A percentile compares a stretch with the other conserved stretches of the same genome.
phyloP scores from a whole-genome alignment of 805 yeast species.

The Cephaloascus albidus region DNA sequence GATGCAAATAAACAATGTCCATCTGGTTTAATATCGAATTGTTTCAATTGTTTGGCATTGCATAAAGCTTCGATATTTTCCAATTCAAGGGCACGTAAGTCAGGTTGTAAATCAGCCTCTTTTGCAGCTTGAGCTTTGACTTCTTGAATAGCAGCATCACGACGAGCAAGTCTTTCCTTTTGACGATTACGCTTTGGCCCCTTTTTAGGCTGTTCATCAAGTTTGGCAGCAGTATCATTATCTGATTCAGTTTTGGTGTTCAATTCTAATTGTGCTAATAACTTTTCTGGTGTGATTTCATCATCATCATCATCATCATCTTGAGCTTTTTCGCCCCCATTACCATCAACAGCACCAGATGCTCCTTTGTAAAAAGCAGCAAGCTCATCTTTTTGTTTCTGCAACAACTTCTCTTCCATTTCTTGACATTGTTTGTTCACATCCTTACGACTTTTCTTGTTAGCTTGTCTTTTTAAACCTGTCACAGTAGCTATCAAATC shows the following conservation, averaged over 20 bases:
- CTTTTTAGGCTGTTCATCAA: conserved; percentile 15
- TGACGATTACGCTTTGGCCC: conserved; percentile 69
- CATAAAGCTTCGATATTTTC: conserved; percentile 54
- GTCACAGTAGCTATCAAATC: conserved; percentile 63
- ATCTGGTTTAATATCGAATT: conserved; percentile 75
- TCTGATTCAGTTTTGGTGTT: conserved; percentile 14
- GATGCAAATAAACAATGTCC: conserved; percentile 93
- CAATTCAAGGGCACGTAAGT: conserved; percentile 63
- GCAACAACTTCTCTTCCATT: conserved; percentile 46
- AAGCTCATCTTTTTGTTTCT: conserved; percentile 47
- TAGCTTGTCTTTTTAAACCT: conserved; percentile 74
- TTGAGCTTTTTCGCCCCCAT: conserved; percentile 8
- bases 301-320: conserved; percentile 28
- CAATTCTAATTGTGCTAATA: conserved; percentile 50
- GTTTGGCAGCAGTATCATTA: conserved; percentile 2
- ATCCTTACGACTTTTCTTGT: conserved; percentile 67
- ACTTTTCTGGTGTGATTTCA: conserved; percentile 56
- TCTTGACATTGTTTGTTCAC: conserved; percentile 50
- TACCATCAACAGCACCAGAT: conserved; percentile 11
- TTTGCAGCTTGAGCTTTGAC: conserved; percentile 56
- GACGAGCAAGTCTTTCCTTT: conserved; percentile 69
- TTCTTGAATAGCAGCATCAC: conserved; percentile 60
- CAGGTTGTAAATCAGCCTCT: conserved; percentile 63
- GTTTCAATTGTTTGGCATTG: conserved; percentile 32
- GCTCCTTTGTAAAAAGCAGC: conserved; percentile 27